These are phyloP conservation scores for Pichia sp. DNA, from an alignment of 1,139 yeast genomes.

Conservation along the genomic window DNA sequence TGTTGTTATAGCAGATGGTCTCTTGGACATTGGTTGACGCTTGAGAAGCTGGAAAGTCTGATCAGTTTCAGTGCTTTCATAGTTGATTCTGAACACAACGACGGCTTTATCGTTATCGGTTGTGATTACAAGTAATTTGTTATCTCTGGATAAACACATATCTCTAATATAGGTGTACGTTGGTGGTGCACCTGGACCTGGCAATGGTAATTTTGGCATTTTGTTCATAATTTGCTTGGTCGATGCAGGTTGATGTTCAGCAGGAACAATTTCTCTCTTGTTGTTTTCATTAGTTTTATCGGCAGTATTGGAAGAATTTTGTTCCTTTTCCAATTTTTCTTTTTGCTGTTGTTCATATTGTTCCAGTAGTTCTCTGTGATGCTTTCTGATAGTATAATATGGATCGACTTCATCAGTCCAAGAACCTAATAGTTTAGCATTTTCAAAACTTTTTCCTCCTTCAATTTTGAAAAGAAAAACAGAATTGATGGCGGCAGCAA, in stretches of 20 bases:
- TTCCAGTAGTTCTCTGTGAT: slow-evolving; percentile 27
- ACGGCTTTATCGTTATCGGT: slow-evolving; percentile 83
- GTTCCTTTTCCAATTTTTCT: slow-evolving; percentile 25
- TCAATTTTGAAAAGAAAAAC: slow-evolving; percentile 40
- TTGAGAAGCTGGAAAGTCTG: slow-evolving; percentile 46
- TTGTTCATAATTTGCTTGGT: slow-evolving; percentile 26
- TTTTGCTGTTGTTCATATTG: slow-evolving; percentile 28
- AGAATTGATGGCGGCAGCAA: slow-evolving; percentile 48
- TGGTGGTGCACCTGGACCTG: slow-evolving; percentile 63
- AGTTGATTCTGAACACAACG: slow-evolving; percentile 42
- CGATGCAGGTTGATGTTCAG: slow-evolving; percentile 15
- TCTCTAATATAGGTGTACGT: slow-evolving; percentile 59
- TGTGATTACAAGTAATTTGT: slow-evolving; percentile 51
- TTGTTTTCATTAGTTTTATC: slow-evolving; percentile 26
- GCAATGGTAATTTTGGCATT: slow-evolving; percentile 49
- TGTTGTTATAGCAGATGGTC: slow-evolving; percentile 78
- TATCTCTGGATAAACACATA: slow-evolving; percentile 45
- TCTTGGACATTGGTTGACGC: slow-evolving; percentile 76
- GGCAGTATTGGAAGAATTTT: slow-evolving; percentile 25
- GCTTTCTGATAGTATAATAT: slow-evolving; percentile 34
- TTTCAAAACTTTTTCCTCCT: background rate
- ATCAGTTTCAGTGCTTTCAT: slow-evolving; percentile 12
- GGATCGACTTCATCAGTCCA: slow-evolving; percentile 54
- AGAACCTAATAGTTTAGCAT: slow-evolving; percentile 24
- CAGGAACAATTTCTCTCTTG: slow-evolving; percentile 13